A percentile compares a stretch with the other conserved stretches of the same genome.
Conservation (phyloP, 352 stramenopile genomes). For the Phytopythium kandeliae region DNA sequence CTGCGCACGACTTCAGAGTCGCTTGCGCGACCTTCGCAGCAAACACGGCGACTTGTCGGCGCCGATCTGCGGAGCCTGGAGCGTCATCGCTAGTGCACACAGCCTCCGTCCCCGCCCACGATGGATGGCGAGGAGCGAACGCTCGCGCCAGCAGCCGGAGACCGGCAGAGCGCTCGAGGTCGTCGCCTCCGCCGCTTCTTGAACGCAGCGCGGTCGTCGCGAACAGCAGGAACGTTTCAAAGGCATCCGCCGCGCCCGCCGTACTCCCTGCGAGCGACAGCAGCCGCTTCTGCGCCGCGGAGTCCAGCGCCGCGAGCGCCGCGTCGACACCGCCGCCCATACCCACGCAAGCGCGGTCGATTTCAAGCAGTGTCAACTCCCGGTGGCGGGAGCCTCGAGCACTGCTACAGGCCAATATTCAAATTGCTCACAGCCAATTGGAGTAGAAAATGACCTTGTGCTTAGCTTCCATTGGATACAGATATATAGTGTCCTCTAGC, state of each 20-base stretch:
- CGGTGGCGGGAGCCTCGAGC: too few relatives aligned
- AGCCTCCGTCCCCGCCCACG: slow-evolving; percentile 5
- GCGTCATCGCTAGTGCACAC: not conserved
- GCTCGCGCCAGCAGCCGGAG: slow-evolving; percentile 19
- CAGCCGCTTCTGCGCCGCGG: slow-evolving; percentile 13
- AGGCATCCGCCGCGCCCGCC: slow-evolving; percentile 9
- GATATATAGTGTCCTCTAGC: too few relatives aligned
- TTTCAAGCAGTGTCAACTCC: too few relatives aligned
- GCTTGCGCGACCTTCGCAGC: slow-evolving; percentile 54
- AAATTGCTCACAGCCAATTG: too few relatives aligned
- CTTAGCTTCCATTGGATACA: too few relatives aligned
- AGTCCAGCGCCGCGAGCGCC: not conserved
- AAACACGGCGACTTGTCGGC: slow-evolving; percentile 33
- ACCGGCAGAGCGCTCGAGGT: not conserved
- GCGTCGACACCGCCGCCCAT: too few relatives aligned
- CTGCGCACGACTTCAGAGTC: slow-evolving; percentile 53
- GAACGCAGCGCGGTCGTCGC: slow-evolving; percentile 3
- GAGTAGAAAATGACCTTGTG: too few relatives aligned
- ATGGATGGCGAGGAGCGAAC: slow-evolving; percentile 10
- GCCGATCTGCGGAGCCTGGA: not conserved
- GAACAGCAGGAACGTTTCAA: slow-evolving; percentile 15
- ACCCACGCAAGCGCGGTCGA: too few relatives aligned
- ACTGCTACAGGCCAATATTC: too few relatives aligned
- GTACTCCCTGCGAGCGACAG: slow-evolving; percentile 20
- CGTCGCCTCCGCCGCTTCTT: not conserved